Conservation (phyloP, 2,329 filamentous ascomycete species). For the Elsinoe batatas region DNA sequence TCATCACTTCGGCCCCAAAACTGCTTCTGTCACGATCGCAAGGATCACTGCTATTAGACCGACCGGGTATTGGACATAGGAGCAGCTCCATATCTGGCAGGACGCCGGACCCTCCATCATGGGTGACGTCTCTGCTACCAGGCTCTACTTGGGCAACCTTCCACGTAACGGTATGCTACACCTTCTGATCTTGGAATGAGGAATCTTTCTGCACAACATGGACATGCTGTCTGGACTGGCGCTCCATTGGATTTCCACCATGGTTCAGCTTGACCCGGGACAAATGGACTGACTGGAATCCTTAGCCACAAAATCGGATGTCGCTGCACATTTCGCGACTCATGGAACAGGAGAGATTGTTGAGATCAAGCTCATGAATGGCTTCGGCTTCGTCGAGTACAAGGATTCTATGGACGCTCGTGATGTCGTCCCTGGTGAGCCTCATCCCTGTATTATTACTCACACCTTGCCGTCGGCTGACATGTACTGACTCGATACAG, state of each 20-base stretch:
- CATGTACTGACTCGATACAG: conserved; percentile 30
- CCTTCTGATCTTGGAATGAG: conserved; percentile 20
- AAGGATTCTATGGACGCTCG: conserved; percentile 97
- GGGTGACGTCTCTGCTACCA: conserved; percentile 85
- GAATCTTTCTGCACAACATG: conserved; percentile 9
- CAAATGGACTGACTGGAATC: conserved; percentile 36
- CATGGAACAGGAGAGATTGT: conserved; percentile 96
- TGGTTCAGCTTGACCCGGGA: conserved; percentile 7
- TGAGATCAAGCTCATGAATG: conserved; percentile 99
- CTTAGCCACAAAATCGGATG: conserved; percentile 89
- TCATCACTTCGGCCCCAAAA: background rate
- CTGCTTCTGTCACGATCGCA: background rate
- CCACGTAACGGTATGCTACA: conserved; percentile 75
- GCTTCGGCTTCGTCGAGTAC: conserved; percentile 99
- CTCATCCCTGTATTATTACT: conserved; percentile 18
- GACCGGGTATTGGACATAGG: background rate
- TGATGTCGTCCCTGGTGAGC: conserved; percentile 92
- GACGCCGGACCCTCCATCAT: conserved; percentile 39
- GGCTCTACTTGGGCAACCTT: conserved; percentile 96
- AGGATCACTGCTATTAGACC: background rate
- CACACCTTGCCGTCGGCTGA: conserved; percentile 16
- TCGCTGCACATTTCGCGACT: conserved; percentile 88
- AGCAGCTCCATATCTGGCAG: background rate
- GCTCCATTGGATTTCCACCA: conserved; percentile 8
- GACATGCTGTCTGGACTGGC: conserved; percentile 11